phyloP scores from a whole-genome alignment of 2,329 filamentous ascomycete species.

The Fusarium proliferatum region DNA sequence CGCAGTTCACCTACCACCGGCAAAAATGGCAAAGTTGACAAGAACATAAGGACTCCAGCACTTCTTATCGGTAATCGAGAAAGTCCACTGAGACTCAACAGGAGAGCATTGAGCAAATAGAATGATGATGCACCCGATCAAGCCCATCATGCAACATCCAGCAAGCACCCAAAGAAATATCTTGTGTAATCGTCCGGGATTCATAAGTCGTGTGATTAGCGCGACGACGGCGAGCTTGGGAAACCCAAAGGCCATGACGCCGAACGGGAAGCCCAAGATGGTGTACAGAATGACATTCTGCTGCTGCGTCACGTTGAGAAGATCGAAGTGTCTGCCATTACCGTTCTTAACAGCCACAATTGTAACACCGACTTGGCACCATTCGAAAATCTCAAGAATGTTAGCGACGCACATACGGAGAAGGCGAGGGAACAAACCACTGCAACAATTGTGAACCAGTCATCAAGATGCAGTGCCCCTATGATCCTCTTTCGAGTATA shows the following conservation, averaged over 20 bases:
- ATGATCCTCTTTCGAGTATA: constrained; percentile 30
- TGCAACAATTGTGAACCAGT: constrained; percentile 25
- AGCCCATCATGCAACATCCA: constrained; percentile 44
- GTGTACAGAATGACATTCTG: constrained; percentile 50
- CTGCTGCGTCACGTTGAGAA: constrained; percentile 47
- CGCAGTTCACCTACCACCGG: constrained; percentile 48
- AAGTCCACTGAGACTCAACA: constrained; percentile 53
- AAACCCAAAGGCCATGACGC: constrained; percentile 53
- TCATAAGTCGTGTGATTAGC: constrained; percentile 53
- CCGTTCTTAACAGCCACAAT: constrained; percentile 51
- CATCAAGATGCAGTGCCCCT: constrained; percentile 22
- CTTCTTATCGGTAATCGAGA: constrained; percentile 46
- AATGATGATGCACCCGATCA: constrained; percentile 52
- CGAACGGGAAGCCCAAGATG: constrained; percentile 51
- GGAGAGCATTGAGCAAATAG: constrained; percentile 58
- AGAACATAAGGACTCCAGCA: constrained; percentile 52
- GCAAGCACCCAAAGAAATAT: constrained; percentile 53
- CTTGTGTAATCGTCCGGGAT: constrained; percentile 49
- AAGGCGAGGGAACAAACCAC: not conserved
- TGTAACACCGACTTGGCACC: constrained; percentile 50
- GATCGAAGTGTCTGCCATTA: constrained; percentile 53
- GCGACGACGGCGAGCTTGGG: constrained; percentile 57
- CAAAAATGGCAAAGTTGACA: constrained; percentile 54
- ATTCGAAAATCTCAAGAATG: constrained; percentile 44
- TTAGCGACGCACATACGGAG: not conserved